Evolutionary conservation across 805 yeast species (phyloP).

Genomic region (Yarrowia bubula): DNA sequence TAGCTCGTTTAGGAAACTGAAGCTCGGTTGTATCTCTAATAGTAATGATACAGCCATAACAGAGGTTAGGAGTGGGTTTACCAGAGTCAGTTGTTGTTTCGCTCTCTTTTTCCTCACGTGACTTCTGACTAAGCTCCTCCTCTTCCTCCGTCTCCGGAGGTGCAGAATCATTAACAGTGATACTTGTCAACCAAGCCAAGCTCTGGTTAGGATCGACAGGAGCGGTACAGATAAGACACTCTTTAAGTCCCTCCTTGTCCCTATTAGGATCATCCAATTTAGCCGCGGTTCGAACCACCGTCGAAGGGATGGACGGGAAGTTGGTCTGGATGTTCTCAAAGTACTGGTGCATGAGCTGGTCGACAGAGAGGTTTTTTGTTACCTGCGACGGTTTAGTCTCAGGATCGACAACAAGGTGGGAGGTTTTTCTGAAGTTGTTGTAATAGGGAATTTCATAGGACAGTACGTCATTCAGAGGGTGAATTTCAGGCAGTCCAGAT

Average conservation of each 20-base stretch:
- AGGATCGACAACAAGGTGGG: slow-evolving; percentile 37
- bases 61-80: slow-evolving; percentile 2
- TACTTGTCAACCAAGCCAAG: slow-evolving; percentile 5
- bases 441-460: slow-evolving; percentile 65
- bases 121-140: not conserved
- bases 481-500: slow-evolving; percentile 11
- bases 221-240: not conserved
- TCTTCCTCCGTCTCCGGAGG: slow-evolving; percentile 9
- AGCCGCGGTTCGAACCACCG: slow-evolving; percentile 86
- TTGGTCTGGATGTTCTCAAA: slow-evolving; percentile 68
- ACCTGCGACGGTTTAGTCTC: slow-evolving; percentile 42
- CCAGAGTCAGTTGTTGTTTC: not conserved
- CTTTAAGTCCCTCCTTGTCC: not conserved
- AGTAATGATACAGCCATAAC: slow-evolving; percentile 15
- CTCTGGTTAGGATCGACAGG: slow-evolving; percentile 11
- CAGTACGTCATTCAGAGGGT: slow-evolving; percentile 62
- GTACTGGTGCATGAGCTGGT: slow-evolving; percentile 73
- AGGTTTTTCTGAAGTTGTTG: slow-evolving; percentile 44
- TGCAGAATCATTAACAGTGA: slow-evolving; percentile 18
- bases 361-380: slow-evolving; percentile 73
- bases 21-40: slow-evolving; percentile 3
- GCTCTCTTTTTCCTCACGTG: not conserved
- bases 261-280: slow-evolving; percentile 47
- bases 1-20: not conserved
- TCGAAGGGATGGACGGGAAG: slow-evolving; percentile 85